A percentile compares a stretch with the other conserved stretches of the same genome.
Evolutionary conservation across 768 basidiomycete genomes (phyloP).

Genomic region (Naganishia friedmannii): DNA sequence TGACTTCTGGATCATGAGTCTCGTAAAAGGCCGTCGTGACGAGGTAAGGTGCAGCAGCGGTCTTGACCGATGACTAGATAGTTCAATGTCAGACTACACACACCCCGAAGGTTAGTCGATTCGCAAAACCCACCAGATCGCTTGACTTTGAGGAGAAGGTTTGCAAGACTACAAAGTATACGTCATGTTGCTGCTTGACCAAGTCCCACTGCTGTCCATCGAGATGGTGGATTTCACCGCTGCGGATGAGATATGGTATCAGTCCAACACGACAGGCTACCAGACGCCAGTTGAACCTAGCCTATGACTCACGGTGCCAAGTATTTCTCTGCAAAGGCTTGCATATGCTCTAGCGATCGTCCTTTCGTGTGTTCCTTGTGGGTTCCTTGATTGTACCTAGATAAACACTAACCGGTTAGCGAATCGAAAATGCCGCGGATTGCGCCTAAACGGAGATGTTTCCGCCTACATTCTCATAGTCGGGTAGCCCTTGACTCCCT

Average conservation of each 20-base stretch:
- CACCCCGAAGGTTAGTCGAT: constrained; percentile 45
- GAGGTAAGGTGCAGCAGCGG: constrained; percentile 59
- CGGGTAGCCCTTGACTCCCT: constrained; percentile 77
- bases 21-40: constrained; percentile 59
- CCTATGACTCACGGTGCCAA: constrained; percentile 62
- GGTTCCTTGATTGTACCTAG: constrained; percentile 57
- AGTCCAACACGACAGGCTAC: not conserved
- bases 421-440: no score
- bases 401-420: not conserved
- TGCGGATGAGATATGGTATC: not conserved
- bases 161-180: constrained; percentile 63
- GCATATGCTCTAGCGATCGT: constrained; percentile 68
- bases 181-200: constrained; percentile 55
- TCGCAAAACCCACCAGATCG: constrained; percentile 50
- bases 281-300: not conserved
- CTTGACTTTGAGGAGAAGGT: constrained; percentile 46
- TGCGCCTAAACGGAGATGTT: not conserved
- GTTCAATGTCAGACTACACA: constrained; percentile 37
- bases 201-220: constrained; percentile 37
- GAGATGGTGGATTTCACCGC: constrained; percentile 19
- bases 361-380: constrained; percentile 73
- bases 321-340: constrained; percentile 72
- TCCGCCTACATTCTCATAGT: constrained; percentile 67
- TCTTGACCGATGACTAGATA: constrained; percentile 59
- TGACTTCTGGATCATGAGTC: constrained; percentile 53